Conservation (phyloP, 108 stramenopile species). For the Cyclostephanos invisitatus region DNA sequence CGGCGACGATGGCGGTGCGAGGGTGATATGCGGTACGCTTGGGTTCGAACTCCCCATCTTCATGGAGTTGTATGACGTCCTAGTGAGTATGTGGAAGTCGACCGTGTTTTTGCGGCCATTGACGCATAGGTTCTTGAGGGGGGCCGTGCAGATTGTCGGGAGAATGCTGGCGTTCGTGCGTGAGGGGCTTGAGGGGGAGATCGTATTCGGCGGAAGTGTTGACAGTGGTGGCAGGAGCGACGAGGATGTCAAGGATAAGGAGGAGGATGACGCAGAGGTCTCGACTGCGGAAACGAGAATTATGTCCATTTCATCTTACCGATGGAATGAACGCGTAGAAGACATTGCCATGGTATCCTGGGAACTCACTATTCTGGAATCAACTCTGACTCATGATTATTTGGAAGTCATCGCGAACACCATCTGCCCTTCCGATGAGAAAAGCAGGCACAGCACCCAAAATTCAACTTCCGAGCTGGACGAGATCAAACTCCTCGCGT, state of each 20-base stretch:
- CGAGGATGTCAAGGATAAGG: constrained; percentile 12
- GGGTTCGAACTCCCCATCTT: constrained; percentile 84
- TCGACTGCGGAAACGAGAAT: constrained; percentile 26
- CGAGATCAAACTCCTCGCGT: constrained; percentile 53
- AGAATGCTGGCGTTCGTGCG: constrained; percentile 70
- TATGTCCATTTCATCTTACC: constrained; percentile 51
- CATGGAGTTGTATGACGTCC: constrained; percentile 73
- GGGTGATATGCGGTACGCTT: constrained; percentile 46
- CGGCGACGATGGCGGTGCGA: constrained; percentile 43
- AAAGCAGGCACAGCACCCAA: constrained; percentile 32
- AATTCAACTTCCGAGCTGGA: constrained; percentile 45
- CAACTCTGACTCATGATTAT: constrained; percentile 68
- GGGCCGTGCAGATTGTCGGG: constrained; percentile 77
- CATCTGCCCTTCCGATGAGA: constrained; percentile 41
- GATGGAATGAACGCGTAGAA: constrained; percentile 72
- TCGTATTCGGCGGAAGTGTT: constrained; percentile 64
- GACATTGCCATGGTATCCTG: constrained; percentile 86
- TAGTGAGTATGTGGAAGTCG: constrained; percentile 63
- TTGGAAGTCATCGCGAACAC: constrained; percentile 51
- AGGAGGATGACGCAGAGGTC: constrained; percentile 19
- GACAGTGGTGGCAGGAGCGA: background rate
- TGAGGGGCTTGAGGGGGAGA: constrained; percentile 74
- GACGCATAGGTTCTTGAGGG: constrained; percentile 79
- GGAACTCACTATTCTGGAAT: constrained; percentile 82
- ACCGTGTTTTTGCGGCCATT: constrained; percentile 76